Conservation (phyloP, 371 early-diverging fungal species). For the Rhizopus microsporus region DNA sequence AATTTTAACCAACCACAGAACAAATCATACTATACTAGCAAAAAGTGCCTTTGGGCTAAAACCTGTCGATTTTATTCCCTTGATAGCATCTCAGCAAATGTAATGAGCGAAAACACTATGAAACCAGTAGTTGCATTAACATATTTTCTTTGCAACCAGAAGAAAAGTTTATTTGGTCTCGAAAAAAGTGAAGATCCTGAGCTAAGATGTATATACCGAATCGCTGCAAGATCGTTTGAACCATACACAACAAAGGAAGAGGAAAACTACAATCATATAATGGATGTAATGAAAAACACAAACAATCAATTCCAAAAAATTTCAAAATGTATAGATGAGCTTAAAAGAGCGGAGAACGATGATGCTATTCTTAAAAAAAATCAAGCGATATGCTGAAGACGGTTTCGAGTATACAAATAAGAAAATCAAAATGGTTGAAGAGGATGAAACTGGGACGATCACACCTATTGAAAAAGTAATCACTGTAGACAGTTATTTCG, state of each 20-base stretch:
- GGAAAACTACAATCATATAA: conserved; percentile 14
- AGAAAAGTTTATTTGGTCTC: conserved; percentile 23
- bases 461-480: conserved; percentile 15
- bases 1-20: conserved; percentile 11
- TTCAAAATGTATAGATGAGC: conserved; percentile 13
- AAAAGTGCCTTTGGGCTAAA: conserved; percentile 19
- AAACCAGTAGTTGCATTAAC: conserved; percentile 16
- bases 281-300: conserved; percentile 20
- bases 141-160: conserved; percentile 20
- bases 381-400: conserved; percentile 22
- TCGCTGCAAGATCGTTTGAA: conserved; percentile 17
- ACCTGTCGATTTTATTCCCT: conserved; percentile 17
- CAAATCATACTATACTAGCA: conserved; percentile 16
- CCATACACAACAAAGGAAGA: conserved; percentile 21
- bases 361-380: conserved; percentile 16
- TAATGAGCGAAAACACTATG: conserved; percentile 10
- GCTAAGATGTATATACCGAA: conserved; percentile 16
- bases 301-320: conserved; percentile 17
- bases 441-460: conserved; percentile 12
- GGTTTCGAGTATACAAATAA: conserved; percentile 18
- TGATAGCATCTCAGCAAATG: conserved; percentile 14
- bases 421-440: conserved; percentile 16
- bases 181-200: conserved; percentile 23
- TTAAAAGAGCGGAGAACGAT: conserved; percentile 13
- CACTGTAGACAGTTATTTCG: conserved; percentile 5